phyloP scores from a whole-genome alignment of 768 basidiomycete species.

The Leccinum boreale region DNA sequence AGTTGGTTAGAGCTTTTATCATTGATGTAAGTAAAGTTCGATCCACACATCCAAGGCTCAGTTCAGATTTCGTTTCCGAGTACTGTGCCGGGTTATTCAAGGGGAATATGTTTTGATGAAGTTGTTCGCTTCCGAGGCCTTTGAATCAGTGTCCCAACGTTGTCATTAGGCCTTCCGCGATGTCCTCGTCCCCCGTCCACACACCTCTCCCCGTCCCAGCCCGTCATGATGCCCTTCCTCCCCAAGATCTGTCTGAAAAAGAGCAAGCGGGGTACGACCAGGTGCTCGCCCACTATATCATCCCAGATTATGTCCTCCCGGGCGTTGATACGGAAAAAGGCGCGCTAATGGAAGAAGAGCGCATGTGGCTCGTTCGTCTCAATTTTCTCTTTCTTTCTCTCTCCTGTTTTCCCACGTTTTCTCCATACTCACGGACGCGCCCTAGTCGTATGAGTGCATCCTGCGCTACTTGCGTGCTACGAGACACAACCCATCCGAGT shows the following conservation, averaged over 20 bases:
- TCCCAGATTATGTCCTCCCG: slow-evolving; percentile 49
- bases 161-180: slow-evolving; percentile 23
- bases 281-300: slow-evolving; percentile 57
- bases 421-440: not conserved
- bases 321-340: slow-evolving; percentile 38
- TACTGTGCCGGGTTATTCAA: too few relatives aligned
- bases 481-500: slow-evolving; percentile 61
- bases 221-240: slow-evolving; percentile 32
- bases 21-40: too few relatives aligned
- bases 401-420: not conserved
- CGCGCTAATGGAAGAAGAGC: slow-evolving; percentile 59
- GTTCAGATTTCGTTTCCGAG: not conserved
- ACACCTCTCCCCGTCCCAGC: slow-evolving; percentile 26
- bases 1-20: too few relatives aligned
- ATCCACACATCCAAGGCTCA: too few relatives aligned
- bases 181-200: slow-evolving; percentile 14
- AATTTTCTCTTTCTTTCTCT: slow-evolving; percentile 10
- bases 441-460: slow-evolving; percentile 63
- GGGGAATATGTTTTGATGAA: too few relatives aligned
- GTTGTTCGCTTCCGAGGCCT: not conserved
- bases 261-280: slow-evolving; percentile 49
- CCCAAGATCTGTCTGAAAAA: slow-evolving; percentile 36
- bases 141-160: not conserved
- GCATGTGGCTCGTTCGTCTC: slow-evolving; percentile 67
- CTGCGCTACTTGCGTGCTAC: slow-evolving; percentile 75